Percentiles rank a stretch among this genome's conserved stretches.
These are phyloP conservation scores for Cercophora sp. DNA, from an alignment of 495 filamentous ascomycete species.

Conservation along the genomic window DNA sequence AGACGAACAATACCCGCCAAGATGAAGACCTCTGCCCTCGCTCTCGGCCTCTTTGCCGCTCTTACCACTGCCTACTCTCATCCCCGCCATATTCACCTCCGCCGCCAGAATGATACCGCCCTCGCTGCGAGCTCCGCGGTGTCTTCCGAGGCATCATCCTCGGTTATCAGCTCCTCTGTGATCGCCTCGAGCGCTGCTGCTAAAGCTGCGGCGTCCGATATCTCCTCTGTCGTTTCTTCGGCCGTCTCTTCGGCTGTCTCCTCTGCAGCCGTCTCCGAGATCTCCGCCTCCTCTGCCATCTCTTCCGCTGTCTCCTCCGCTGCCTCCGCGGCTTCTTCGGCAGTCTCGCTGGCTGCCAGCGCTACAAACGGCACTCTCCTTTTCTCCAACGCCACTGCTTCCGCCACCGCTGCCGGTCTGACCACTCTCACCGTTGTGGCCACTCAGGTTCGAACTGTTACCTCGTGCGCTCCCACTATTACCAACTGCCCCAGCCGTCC, in stretches of 20 bases:
- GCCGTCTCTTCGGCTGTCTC: conserved; percentile 35
- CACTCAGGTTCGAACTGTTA: conserved; percentile 58
- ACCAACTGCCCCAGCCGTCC: conserved; percentile 58
- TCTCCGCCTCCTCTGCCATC: conserved; percentile 44
- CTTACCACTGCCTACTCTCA: conserved; percentile 39
- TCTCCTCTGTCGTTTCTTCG: background rate
- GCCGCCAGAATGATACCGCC: conserved; percentile 36
- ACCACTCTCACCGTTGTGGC: conserved; percentile 50
- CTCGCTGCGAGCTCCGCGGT: conserved; percentile 14
- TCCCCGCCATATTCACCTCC: conserved; percentile 37
- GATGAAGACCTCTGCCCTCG: conserved; percentile 45
- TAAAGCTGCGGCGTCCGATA: background rate
- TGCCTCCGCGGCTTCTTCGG: conserved; percentile 16
- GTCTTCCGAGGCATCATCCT: background rate
- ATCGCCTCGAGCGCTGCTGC: background rate
- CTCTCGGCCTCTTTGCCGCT: conserved; percentile 43
- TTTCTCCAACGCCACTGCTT: conserved; percentile 1
- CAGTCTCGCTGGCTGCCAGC: conserved; percentile 17
- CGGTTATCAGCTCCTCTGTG: background rate
- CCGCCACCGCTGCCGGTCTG: conserved; percentile 17
- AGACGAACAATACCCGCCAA: conserved; percentile 24
- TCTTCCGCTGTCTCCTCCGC: conserved; percentile 32
- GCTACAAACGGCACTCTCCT: conserved; percentile 13
- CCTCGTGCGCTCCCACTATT: conserved; percentile 57
- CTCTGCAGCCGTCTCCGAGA: conserved; percentile 31